These are phyloP conservation scores for Liriodendron chinense DNA, from an alignment of 164 flowering plant genomes.

Conservation along the genomic window DNA sequence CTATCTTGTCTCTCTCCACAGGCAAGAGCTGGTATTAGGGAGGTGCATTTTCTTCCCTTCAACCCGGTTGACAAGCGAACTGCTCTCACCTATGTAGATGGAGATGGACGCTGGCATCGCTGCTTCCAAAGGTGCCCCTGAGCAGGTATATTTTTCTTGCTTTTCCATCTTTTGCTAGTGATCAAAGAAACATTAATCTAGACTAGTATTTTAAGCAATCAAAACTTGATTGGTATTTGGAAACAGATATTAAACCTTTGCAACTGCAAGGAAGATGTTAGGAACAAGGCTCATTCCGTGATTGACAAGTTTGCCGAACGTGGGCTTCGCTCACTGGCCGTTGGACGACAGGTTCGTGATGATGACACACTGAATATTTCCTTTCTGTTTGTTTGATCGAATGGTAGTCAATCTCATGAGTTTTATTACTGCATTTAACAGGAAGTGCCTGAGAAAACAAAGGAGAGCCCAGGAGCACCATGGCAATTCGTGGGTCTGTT, in stretches of 20 bases:
- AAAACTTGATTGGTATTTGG: not conserved
- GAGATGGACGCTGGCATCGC: constrained; percentile 38
- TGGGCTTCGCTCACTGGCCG: constrained; percentile 41
- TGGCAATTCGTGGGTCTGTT: constrained; percentile 43
- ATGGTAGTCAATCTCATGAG: not conserved
- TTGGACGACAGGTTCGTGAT: constrained; percentile 30
- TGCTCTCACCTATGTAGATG: constrained; percentile 37
- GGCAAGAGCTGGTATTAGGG: constrained; percentile 40
- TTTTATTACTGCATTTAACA: constrained; percentile 12
- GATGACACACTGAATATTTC: not conserved
- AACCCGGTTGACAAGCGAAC: constrained; percentile 44
- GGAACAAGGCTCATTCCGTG: constrained; percentile 29
- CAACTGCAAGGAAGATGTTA: constrained; percentile 34
- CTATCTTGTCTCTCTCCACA: not conserved
- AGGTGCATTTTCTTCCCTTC: constrained; percentile 38
- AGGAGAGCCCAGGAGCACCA: constrained; percentile 33
- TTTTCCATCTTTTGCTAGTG: not conserved
- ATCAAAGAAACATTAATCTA: not conserved
- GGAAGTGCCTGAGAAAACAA: constrained; percentile 34
- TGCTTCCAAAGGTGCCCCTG: constrained; percentile 47
- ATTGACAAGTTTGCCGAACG: constrained; percentile 38
- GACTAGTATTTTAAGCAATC: not conserved
- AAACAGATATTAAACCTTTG: constrained; percentile 31
- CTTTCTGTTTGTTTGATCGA: not conserved
- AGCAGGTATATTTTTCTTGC: constrained; percentile 19